A percentile compares a stretch with the other conserved stretches of the same genome.
Conservation (phyloP, 2,329 filamentous ascomycete genomes). For the Lasiodiplodia sp. region DNA sequence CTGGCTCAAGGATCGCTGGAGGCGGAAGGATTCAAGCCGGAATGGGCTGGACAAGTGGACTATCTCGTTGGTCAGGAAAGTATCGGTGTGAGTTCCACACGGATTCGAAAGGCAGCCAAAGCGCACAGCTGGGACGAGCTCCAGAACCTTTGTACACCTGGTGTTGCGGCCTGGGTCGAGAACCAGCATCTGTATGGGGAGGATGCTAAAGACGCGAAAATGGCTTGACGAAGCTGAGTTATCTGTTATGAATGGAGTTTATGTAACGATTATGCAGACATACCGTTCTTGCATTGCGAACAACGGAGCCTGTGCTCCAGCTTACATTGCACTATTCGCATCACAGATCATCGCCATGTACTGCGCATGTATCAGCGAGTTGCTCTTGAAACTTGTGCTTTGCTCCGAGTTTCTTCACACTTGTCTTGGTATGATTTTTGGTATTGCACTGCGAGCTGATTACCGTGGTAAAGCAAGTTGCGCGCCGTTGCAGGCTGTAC, state of each 20-base stretch:
- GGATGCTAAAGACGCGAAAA: constrained; percentile 45
- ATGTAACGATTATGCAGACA: not conserved
- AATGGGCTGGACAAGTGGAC: constrained; percentile 53
- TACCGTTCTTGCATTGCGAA: not conserved
- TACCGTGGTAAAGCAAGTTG: no score
- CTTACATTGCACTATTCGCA: no score
- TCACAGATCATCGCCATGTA: no score
- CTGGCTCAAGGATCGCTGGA: constrained; percentile 59
- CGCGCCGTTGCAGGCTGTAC: no score
- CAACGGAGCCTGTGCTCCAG: not conserved
- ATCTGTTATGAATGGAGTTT: not conserved
- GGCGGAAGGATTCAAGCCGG: constrained; percentile 60
- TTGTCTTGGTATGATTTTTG: no score
- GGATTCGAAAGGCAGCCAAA: constrained; percentile 65
- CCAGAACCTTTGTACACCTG: constrained; percentile 61
- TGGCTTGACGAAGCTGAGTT: constrained; percentile 38
- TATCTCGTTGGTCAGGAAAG: constrained; percentile 19
- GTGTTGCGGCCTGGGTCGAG: constrained; percentile 66
- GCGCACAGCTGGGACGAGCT: constrained; percentile 58
- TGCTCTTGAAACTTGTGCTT: no score
- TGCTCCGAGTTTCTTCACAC: no score
- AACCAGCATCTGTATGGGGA: constrained; percentile 63
- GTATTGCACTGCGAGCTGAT: no score
- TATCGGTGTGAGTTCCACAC: constrained; percentile 63
- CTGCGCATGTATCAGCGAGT: no score